Base-by-base conservation (phyloP, 768 basidiomycete genomes). In the Royoungia palumana region DNA sequence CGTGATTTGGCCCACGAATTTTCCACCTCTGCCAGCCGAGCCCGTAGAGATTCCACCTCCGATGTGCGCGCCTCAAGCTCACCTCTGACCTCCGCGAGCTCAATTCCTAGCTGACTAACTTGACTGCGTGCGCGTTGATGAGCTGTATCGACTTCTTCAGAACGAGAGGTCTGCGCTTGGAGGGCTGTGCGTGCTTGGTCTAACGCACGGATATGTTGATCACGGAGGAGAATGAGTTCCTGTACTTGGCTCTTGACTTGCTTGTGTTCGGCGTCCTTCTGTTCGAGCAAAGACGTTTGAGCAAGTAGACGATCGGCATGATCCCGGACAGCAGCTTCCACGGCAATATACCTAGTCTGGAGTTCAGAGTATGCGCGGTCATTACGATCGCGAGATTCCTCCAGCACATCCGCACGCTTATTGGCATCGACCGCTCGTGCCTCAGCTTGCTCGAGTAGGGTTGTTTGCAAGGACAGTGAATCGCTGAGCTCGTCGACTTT, bases 1-100 rank as follows among this genome's bases (percentile, higher is more conserved):
- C 93, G 82, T 36, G 92, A 91, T 66, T 92, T 89, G 21, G 88
- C 81, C 85, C 93, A 96, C 9, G 87, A 82, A 62, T 88, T 92
- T 70, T 96, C 94, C 36, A 86, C 83, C 46, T 94, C 90, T 21
- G 79, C 73, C 36, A 94, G 70, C 46, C 86, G 76, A 10, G 75
- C 70, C 38, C 81, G 78, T 6, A 84, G 75, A 9, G 80, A 67
- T 52, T 94, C 91, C 14, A 82, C 79, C 65, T 96, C 94, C 3
- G 78, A 72, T 1, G 77, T 79, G 50, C 83, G 79, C 3, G 81
- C 71, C 65, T 95, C 92, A 17, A 96, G 70, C 50, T 98, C 95
- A 13, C 82, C 80, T 35, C 85, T 83, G 11, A 90, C 74, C 46
- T 94, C 88, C 10, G 81, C 78, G 37, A 95, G 60, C 53, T 95